Evolutionary conservation across 73 alveolate genomes (phyloP).

Genomic region (Tetrahymena malaccensis): DNA sequence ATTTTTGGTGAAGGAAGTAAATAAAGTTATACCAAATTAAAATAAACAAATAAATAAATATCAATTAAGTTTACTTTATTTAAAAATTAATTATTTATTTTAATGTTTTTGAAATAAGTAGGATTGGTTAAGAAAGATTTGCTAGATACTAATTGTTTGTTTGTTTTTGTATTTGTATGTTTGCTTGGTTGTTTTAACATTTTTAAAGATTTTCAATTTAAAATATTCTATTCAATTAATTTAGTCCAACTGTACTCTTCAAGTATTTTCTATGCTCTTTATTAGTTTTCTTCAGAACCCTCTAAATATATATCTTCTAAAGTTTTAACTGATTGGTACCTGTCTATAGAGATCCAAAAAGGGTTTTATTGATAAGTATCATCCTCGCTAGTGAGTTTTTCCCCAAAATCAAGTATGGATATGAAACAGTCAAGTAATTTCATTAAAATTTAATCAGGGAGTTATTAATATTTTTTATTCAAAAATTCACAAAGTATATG

Average conservation of each 20-base stretch:
- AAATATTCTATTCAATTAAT: not conserved
- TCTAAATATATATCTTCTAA: not conserved
- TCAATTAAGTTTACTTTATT: too few relatives aligned
- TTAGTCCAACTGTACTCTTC: not conserved
- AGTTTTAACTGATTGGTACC: not conserved
- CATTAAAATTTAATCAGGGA: not conserved
- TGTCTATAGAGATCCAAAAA: not conserved
- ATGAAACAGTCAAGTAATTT: not conserved
- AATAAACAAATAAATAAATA: too few relatives aligned
- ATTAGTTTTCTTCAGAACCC: not conserved
- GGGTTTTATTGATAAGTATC: not conserved
- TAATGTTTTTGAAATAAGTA: not conserved
- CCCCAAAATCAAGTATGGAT: not conserved
- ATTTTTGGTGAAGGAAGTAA: too few relatives aligned
- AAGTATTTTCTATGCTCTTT: not conserved
- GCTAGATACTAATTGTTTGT: too few relatives aligned
- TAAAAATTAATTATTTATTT: too few relatives aligned
- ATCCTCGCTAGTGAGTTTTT: not conserved
- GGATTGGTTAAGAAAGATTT: not conserved
- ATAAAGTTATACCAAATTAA: too few relatives aligned
- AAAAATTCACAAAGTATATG: not conserved
- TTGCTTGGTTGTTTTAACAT: too few relatives aligned
- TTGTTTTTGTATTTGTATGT: too few relatives aligned
- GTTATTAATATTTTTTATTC: not conserved
- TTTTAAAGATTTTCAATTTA: not conserved